Base-by-base conservation (phyloP, 108 stramenopile species). In the Nitzschia sp. region DNA sequence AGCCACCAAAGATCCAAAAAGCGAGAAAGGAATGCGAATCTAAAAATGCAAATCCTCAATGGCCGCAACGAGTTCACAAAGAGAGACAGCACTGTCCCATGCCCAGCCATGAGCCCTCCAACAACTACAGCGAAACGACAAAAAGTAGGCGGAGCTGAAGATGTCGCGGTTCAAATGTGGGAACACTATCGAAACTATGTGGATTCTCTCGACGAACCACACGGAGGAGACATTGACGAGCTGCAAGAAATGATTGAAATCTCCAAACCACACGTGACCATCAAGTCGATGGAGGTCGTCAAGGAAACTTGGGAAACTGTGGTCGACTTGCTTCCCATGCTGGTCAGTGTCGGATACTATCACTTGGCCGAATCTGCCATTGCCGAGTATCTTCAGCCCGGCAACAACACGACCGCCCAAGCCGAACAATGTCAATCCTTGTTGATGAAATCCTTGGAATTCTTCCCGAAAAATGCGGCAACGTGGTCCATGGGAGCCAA, bases 321-420 rank as follows among this genome's bases (percentile, higher is more conserved):
- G 15, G 32, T 29, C 32, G 64, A 72, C 4, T 42, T 92, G 21
- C 46, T 92, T 15, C 86, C 88, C 33, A 70, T 88, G 2, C 59
- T 92, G 32, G 26, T 82, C 25, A 87, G 86, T 56, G 84, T 88
- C 49, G 68, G 63, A 0, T 74, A 80, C 53, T 57, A 80, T 55
- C 79, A 84, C 58, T 64, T 92, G 33, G 91, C 86, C 24, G 86
- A 84, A 47, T 46, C 61, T 64, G 68, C 80, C 53, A 81, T 88
- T 48, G 60, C 72, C 3, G 66, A 85, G 58, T 71, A 63, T 26
- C 26, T 86, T 61, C 28, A 63, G 38, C 18, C 38, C 38, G 21
- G 19, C 18, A 19, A 19, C 21, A 47, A 26, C 6, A 42, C 34
- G 8, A 36, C 9, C 19, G 17, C 24, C 11, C 8, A 47, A 25